Base-by-base conservation (phyloP, 192 early-diverging fungal genomes). In the Backusella luteola region DNA sequence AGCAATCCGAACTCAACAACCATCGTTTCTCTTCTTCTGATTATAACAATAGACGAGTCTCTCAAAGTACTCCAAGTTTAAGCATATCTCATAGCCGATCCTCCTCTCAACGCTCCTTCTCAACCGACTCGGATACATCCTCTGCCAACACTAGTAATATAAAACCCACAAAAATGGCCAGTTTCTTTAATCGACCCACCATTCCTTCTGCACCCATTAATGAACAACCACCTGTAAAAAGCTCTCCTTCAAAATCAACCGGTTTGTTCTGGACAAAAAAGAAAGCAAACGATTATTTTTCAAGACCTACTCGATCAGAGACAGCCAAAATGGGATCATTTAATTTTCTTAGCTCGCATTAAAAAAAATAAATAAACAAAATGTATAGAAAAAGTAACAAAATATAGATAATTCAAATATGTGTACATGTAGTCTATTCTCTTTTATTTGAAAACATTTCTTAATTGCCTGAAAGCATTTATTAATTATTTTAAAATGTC, bases 261-360 rank as follows among this genome's bases (percentile, higher is more conserved):
- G 56, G 56, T 12, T 4, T 63, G 23, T 63, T 63, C 11, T 63
- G 56, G 56, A 26, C 56, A 12, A 63, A 63, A 63, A 63, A 63
- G 56, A 63, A 63, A 63, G 56, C 56, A 63, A 63, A 63, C 4
- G 56, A 63, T 63, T 63, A 63, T 26, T 63, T 63, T 63, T 23
- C 56, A 63, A 63, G 56, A 63, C 56, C 56, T 26, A 59, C 21
- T 26, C 56, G 56, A 26, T 59, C 56, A 59, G 56, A 59, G 26
- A 11, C 56, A 4, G 29, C 56, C 8, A 56, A 21, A 56, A 56
- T 56, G 52, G 52, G 52, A 56, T 56, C 52, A 21, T 56, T 56
- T 56, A 56, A 56, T n/a, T 56, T 56, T 56, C 19, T 56, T 23
- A 56, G 52, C 19, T 56, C 52, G 21, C 52, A 56, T 56, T 56